Conservation (phyloP, 1,284 basidiomycete species). For the Chalciporus piperatoides region DNA sequence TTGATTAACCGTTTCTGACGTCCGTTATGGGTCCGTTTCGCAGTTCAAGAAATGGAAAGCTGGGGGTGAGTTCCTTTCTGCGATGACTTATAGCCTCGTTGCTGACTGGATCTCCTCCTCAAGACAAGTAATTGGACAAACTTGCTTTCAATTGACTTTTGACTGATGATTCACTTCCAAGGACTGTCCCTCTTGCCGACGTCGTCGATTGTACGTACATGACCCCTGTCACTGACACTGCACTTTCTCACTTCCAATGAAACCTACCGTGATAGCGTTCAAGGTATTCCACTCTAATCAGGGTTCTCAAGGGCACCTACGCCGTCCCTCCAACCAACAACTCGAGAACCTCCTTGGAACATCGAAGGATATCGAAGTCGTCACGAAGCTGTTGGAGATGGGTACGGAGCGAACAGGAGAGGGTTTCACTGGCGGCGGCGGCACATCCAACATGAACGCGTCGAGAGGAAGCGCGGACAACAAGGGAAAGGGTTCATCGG, state of each 20-base stretch:
- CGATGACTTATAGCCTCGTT: conserved; percentile 17
- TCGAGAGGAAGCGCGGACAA: conserved; percentile 46
- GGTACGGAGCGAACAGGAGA: conserved; percentile 56
- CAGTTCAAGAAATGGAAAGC: conserved; percentile 77
- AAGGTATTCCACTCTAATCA: conserved; percentile 54
- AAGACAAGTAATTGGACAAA: conserved; percentile 59
- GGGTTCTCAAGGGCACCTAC: conserved; percentile 69
- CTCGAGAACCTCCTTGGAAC: conserved; percentile 69
- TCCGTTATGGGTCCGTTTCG: background rate
- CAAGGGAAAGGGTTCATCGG: conserved; percentile 36
- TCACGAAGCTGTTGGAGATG: conserved; percentile 54
- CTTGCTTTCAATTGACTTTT: conserved; percentile 16
- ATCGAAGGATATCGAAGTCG: conserved; percentile 60
- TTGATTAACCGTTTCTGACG: conserved; percentile 16
- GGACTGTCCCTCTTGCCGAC: conserved; percentile 60
- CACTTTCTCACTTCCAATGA: background rate
- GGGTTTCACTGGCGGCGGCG: conserved; percentile 34
- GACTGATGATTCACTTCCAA: conserved; percentile 29
- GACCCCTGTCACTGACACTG: conserved; percentile 1
- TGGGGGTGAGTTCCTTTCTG: conserved; percentile 52
- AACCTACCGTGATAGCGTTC: conserved; percentile 40
- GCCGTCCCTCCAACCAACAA: conserved; percentile 71
- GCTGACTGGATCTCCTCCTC: conserved; percentile 22
- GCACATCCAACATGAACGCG: conserved; percentile 27
- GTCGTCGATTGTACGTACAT: conserved; percentile 69